A percentile compares a stretch with the other conserved stretches of the same genome.
Conservation (phyloP, 352 stramenopile genomes). For the Phytophthora melonis region DNA sequence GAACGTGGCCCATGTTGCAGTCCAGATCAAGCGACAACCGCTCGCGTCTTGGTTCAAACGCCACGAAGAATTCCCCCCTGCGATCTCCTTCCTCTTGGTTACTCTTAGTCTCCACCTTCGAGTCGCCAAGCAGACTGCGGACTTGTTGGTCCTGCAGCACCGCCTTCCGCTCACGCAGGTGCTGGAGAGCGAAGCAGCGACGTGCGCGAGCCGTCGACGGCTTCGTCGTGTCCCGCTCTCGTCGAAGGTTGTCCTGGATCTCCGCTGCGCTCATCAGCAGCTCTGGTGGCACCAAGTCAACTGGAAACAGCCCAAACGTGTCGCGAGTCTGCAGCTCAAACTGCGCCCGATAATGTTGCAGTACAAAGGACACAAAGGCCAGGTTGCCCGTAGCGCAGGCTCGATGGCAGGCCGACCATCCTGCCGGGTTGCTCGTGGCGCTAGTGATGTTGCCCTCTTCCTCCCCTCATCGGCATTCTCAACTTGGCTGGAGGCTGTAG, state of each 20-base stretch:
- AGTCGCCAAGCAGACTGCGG: constrained; percentile 3
- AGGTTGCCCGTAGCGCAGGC: constrained; percentile 70
- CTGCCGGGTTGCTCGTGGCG: constrained; percentile 39
- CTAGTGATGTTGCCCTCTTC: constrained; percentile 11
- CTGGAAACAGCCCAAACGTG: constrained; percentile 57
- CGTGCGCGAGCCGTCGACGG: constrained; percentile 33
- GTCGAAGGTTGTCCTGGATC: constrained; percentile 29
- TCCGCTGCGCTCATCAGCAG: constrained; percentile 42
- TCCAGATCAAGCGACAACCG: constrained; percentile 38
- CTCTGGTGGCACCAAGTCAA: constrained; percentile 68
- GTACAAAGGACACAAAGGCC: constrained; percentile 62
- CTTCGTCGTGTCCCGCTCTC: background rate
- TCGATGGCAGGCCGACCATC: constrained; percentile 64
- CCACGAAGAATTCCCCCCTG: constrained; percentile 44
- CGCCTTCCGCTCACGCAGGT: constrained; percentile 46
- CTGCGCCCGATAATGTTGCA: constrained; percentile 44
- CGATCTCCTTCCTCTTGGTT: constrained; percentile 28
- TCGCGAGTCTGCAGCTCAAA: constrained; percentile 53
- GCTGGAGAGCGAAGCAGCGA: constrained; percentile 44
- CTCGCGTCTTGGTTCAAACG: constrained; percentile 54
- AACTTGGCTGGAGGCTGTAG: constrained; percentile 22
- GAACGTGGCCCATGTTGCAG: constrained; percentile 47
- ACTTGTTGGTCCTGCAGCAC: constrained; percentile 35
- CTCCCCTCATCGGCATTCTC: constrained; percentile 7
- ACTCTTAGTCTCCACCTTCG: constrained; percentile 5